Base-by-base conservation (phyloP, 176 grass and related monocot genomes). In the Phyllostachys edulis region DNA sequence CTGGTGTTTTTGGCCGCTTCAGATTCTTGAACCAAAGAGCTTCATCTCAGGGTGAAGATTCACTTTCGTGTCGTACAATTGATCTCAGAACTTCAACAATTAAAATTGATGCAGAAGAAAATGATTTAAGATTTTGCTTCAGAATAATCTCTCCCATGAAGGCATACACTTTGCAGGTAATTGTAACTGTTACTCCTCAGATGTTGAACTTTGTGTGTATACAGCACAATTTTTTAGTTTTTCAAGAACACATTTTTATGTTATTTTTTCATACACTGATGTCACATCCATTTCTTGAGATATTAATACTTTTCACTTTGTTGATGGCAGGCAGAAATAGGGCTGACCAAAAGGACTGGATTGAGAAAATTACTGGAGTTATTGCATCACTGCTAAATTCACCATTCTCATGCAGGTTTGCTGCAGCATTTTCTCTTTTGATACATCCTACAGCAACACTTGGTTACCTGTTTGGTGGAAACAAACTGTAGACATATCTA, bases 301-400 rank as follows among this genome's bases (percentile, higher is more conserved):
- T 69, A 20, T 80, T 44, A 80, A 89, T 75, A 37, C 2, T 59
- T 82, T 49, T 73, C 15, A 59, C 69, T 72, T 91, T 51, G 7
- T 75, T 84, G 59, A 79, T 85, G 67, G 65, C 83, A 98, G 96
- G 91, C 90, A 1, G 96, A 98, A 83, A 93, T 92, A 86, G 84
- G 56, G 85, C 80, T 72, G 96, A 98, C 62, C 93, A 92, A 86
- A 95, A 90, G 85, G 93, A 98, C 32, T 98, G 93, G 96, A 90
- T 86, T 71, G 89, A 92, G 84, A 98, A 98, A 93, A 95, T 95
- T 84, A 98, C 89, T 42, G 96, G 91, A 87, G 96, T 98, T 89
- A 98, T 98, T 67, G 91, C 96, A 85, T 98, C 96, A 45, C 83
- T 98, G 63, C 85, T 98, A 80, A 92, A 98, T 90, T 90, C 85